phyloP scores from a whole-genome alignment of 768 basidiomycete species.

The Amylocystis lapponica region DNA sequence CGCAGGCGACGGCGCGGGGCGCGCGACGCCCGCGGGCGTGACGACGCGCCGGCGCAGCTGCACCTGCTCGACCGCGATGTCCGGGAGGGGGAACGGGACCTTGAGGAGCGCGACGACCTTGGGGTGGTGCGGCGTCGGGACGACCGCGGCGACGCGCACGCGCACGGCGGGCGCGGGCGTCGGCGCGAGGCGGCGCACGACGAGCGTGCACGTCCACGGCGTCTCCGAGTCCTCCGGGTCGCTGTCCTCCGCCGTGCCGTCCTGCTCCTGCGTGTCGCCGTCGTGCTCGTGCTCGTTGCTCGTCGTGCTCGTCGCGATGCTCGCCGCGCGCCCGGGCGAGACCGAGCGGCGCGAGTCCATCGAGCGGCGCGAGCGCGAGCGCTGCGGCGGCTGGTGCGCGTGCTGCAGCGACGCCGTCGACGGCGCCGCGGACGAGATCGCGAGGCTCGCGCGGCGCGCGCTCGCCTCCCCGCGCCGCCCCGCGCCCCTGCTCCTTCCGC shows the following conservation, averaged over 20 bases:
- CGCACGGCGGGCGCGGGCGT: constrained; percentile 17
- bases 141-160: constrained; percentile 77
- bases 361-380: constrained; percentile 9
- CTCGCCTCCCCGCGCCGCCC: constrained; percentile 21
- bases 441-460: constrained; percentile 12
- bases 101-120: constrained; percentile 90
- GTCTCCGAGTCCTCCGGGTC: constrained; percentile 97
- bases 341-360: constrained; percentile 17
- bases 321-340: constrained; percentile 15
- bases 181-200: constrained; percentile 42
- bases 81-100: constrained; percentile 83
- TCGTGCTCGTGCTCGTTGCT: constrained; percentile 1
- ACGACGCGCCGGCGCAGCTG: constrained; percentile 45
- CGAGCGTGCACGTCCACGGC: constrained; percentile 89
- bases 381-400: too few species aligned
- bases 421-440: constrained; percentile 14
- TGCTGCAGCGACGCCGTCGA: constrained; percentile 14
- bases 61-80: constrained; percentile 67
- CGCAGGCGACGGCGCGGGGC: constrained; percentile 15
- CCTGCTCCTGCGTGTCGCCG: constrained; percentile 20
- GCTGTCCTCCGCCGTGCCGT: constrained; percentile 73
- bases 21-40: constrained; percentile 27
- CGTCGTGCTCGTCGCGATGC: constrained; percentile 9
- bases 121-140: constrained; percentile 93
- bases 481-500: constrained; percentile 32